These are phyloP conservation scores for Rhodofomes roseus DNA, from an alignment of 1,284 basidiomycete species.

Conservation along the genomic window DNA sequence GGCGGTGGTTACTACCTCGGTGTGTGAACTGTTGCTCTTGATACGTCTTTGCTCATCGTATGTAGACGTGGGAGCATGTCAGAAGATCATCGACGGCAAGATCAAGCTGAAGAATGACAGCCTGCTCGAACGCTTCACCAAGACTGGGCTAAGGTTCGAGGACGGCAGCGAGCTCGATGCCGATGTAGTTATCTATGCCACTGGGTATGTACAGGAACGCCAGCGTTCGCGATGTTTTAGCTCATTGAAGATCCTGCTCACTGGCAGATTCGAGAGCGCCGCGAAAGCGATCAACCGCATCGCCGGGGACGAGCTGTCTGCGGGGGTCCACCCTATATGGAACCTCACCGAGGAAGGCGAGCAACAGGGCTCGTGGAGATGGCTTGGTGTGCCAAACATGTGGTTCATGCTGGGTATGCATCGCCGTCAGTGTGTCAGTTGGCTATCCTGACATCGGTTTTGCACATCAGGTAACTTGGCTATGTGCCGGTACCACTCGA, in stretches of 20 bases:
- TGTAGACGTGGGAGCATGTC: conserved; percentile 58
- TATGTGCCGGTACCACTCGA: conserved; percentile 52
- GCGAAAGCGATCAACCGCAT: conserved; percentile 40
- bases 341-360: conserved; percentile 28
- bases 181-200: conserved; percentile 68
- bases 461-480: conserved; percentile 43
- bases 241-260: too few species aligned
- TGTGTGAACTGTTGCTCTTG: conserved; percentile 9
- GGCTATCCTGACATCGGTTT: not conserved
- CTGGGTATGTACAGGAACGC: conserved; percentile 57
- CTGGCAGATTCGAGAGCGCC: conserved; percentile 36
- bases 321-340: conserved; percentile 50
- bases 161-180: conserved; percentile 61
- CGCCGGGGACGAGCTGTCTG: conserved; percentile 44
- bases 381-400: conserved; percentile 23
- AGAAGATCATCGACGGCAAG: conserved; percentile 62
- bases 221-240: too few species aligned
- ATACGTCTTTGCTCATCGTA: not conserved
- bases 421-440: not conserved
- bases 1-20: conserved; percentile 43
- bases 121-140: conserved; percentile 49
- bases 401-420: conserved; percentile 27
- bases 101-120: conserved; percentile 72
- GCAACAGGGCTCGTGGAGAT: conserved; percentile 22
- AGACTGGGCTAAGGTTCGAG: conserved; percentile 55